Evolutionary conservation across 352 stramenopile species (phyloP).

Genomic region (Globisporangium paroecandrum): DNA sequence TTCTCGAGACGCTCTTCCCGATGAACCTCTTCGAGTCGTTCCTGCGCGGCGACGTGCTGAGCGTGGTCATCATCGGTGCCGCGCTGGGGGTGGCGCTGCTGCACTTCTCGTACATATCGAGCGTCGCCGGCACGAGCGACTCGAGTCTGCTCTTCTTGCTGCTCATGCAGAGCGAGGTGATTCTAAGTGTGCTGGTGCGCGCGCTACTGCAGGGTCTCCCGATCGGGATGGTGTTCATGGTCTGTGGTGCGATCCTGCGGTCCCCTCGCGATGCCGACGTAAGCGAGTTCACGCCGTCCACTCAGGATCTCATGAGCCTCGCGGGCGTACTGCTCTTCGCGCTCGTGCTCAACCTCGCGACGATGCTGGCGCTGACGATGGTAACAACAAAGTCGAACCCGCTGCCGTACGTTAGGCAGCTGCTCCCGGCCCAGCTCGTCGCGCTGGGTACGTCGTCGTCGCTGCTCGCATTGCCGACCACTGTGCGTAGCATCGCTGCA

Average conservation of each 20-base stretch:
- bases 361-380: constrained; percentile 32
- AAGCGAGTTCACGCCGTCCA: constrained; percentile 14
- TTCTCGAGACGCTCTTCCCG: constrained; percentile 33
- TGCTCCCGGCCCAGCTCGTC: constrained; percentile 48
- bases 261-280: constrained; percentile 13
- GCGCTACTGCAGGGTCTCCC: constrained; percentile 38
- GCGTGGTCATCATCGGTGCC: constrained; percentile 31
- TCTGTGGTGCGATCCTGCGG: constrained; percentile 38
- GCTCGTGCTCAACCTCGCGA: constrained; percentile 36
- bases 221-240: constrained; percentile 40
- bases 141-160: constrained; percentile 49
- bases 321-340: constrained; percentile 44
- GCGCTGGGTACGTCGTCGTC: constrained; percentile 48
- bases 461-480: constrained; percentile 47
- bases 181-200: constrained; percentile 36
- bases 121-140: constrained; percentile 14
- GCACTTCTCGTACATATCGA: constrained; percentile 18
- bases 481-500: constrained; percentile 44
- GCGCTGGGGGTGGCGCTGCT: constrained; percentile 31
- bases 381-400: constrained; percentile 47
- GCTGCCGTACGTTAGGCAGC: constrained; percentile 38
- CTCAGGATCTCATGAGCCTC: constrained; percentile 35
- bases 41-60: constrained; percentile 32
- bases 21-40: constrained; percentile 26
- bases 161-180: constrained; percentile 36